A percentile compares a stretch with the other conserved stretches of the same genome.
phyloP scores from a whole-genome alignment of 495 filamentous ascomycete species.

The Penicillium ucsense region DNA sequence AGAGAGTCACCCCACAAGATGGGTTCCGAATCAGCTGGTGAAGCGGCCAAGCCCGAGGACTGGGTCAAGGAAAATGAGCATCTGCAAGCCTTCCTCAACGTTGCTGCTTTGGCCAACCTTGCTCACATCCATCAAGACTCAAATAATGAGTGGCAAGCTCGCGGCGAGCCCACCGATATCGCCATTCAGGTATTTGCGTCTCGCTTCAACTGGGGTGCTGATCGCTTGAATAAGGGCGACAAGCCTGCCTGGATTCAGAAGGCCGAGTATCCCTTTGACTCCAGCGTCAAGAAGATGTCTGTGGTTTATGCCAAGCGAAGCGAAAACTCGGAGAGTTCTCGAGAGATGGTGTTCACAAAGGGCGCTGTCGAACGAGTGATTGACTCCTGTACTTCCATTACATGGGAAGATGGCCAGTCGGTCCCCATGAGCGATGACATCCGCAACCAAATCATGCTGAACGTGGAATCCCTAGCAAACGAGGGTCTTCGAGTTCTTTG shows the following conservation, averaged over 20 bases:
- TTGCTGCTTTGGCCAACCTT: slow-evolving; percentile 57
- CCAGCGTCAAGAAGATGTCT: slow-evolving; percentile 60
- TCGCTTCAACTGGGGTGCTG: slow-evolving; percentile 51
- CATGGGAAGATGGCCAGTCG: slow-evolving; percentile 30
- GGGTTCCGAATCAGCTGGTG: slow-evolving; percentile 12
- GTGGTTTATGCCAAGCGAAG: slow-evolving; percentile 42
- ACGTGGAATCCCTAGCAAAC: slow-evolving; percentile 54
- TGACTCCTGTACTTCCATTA: slow-evolving; percentile 51
- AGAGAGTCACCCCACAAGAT: slow-evolving; percentile 26
- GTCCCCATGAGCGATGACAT: slow-evolving; percentile 33
- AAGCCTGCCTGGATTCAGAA: slow-evolving; percentile 45
- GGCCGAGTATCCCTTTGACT: slow-evolving; percentile 59
- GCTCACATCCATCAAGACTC: slow-evolving; percentile 45
- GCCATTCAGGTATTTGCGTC: slow-evolving; percentile 60
- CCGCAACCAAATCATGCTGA: slow-evolving; percentile 43
- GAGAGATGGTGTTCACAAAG: slow-evolving; percentile 55
- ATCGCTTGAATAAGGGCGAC: slow-evolving; percentile 41
- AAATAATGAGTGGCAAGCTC: slow-evolving; percentile 46
- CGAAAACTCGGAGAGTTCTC: slow-evolving; percentile 14
- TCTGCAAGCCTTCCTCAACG: slow-evolving; percentile 47
- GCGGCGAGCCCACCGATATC: slow-evolving; percentile 60
- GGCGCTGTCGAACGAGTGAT: slow-evolving; percentile 74
- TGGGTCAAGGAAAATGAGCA: slow-evolving; percentile 29
- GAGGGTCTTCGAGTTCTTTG: slow-evolving; percentile 58
- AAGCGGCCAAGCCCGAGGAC: slow-evolving; percentile 18